Evolutionary conservation across 2,329 filamentous ascomycete species (phyloP).

Genomic region (Paracorniculantispora psalliotae): DNA sequence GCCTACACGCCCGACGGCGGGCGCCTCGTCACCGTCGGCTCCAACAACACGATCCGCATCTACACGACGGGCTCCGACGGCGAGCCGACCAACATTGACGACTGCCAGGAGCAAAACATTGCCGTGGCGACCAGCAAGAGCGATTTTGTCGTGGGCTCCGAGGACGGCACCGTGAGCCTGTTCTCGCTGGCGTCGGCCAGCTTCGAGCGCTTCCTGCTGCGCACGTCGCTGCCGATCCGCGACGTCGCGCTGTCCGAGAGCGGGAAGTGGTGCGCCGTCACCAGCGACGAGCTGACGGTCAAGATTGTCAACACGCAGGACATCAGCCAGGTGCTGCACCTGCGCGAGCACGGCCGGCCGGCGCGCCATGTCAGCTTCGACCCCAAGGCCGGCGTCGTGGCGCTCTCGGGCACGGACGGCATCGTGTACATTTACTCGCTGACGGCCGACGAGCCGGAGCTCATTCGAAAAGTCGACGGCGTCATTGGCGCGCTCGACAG

Average conservation of each 20-base stretch:
- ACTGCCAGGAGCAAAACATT: slow-evolving; percentile 81
- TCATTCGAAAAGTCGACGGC: slow-evolving; percentile 80
- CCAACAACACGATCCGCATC: slow-evolving; percentile 88
- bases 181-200: slow-evolving; percentile 72
- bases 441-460: slow-evolving; percentile 68
- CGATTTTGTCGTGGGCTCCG: slow-evolving; percentile 83
- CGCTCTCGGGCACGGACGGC: slow-evolving; percentile 84
- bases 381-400: slow-evolving; percentile 66
- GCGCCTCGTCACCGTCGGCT: slow-evolving; percentile 83
- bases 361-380: slow-evolving; percentile 92
- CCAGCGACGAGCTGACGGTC: slow-evolving; percentile 91
- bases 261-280: slow-evolving; percentile 82
- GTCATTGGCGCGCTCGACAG: slow-evolving; percentile 74
- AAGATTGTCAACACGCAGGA: slow-evolving; percentile 83
- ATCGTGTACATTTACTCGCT: slow-evolving; percentile 86
- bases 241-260: slow-evolving; percentile 81
- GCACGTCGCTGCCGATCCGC: slow-evolving; percentile 79
- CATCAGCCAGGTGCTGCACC: slow-evolving; percentile 67
- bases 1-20: slow-evolving; percentile 85
- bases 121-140: slow-evolving; percentile 71
- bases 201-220: slow-evolving; percentile 77
- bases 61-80: slow-evolving; percentile 90
- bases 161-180: slow-evolving; percentile 93
- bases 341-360: slow-evolving; percentile 80
- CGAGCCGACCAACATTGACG: slow-evolving; percentile 88